Conservation (phyloP, 768 basidiomycete species). For the Chiua virens region DNA sequence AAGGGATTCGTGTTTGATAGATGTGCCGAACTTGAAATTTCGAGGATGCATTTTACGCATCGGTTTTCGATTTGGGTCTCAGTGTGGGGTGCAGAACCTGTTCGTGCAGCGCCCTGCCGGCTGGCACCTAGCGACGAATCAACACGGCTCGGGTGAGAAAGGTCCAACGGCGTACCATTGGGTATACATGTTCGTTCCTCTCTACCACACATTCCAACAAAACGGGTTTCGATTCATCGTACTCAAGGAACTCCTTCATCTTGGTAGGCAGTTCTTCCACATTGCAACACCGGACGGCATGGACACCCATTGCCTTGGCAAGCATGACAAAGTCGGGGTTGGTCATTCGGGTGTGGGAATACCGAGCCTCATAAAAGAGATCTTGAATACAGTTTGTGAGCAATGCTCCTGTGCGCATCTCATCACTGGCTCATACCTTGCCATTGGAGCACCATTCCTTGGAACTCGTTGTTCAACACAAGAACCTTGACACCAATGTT, state of each 20-base stretch:
- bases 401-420: not conserved
- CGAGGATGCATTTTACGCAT: slow-evolving; percentile 16
- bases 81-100: slow-evolving; percentile 74
- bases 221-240: slow-evolving; percentile 82
- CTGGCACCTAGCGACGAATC: slow-evolving; percentile 59
- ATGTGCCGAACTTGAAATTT: not conserved
- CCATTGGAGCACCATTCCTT: slow-evolving; percentile 99
- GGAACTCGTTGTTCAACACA: slow-evolving; percentile 94
- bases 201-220: slow-evolving; percentile 90
- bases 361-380: slow-evolving; percentile 95
- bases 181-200: slow-evolving; percentile 85
- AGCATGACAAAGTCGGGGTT: slow-evolving; percentile 95
- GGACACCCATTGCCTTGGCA: slow-evolving; percentile 88
- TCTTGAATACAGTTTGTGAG: slow-evolving; percentile 43
- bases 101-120: slow-evolving; percentile 93
- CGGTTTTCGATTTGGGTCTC: slow-evolving; percentile 27
- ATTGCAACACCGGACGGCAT: slow-evolving; percentile 76
- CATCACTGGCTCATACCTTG: slow-evolving; percentile 60
- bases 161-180: slow-evolving; percentile 59
- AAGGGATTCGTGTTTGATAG: not conserved
- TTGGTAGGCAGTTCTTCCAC: slow-evolving; percentile 81
- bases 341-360: slow-evolving; percentile 93
- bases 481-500: slow-evolving; percentile 94
- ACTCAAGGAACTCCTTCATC: slow-evolving; percentile 99
- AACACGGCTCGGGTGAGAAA: not conserved